A percentile compares a stretch with the other conserved stretches of the same genome.
Conservation (phyloP, 208 protist genomes). For the Crithidia bombi region DNA sequence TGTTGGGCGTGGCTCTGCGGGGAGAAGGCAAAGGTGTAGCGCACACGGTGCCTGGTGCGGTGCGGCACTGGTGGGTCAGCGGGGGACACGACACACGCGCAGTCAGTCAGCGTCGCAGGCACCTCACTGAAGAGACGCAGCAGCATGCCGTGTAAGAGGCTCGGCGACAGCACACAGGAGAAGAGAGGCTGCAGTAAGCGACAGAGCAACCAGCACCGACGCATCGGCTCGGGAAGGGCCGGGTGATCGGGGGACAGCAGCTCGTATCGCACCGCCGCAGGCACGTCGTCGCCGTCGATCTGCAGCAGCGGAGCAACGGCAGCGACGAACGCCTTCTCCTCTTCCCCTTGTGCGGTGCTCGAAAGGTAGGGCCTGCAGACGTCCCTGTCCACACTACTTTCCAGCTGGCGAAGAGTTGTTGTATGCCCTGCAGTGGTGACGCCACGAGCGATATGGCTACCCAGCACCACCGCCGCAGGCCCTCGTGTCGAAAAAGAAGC, state of each 20-base stretch:
- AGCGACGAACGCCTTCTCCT: background rate
- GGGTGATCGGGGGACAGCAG: background rate
- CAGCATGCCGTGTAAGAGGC: slow-evolving; percentile 21
- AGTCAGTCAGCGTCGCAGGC: background rate
- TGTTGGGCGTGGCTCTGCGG: slow-evolving; percentile 7
- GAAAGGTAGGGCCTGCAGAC: background rate
- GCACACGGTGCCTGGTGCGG: slow-evolving; percentile 10
- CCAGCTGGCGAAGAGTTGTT: background rate
- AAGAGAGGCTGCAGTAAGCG: slow-evolving; percentile 33
- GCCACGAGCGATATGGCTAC: no score
- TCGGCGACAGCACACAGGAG: slow-evolving; percentile 12
- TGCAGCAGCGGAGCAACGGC: background rate
- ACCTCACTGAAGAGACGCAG: slow-evolving; percentile 9
- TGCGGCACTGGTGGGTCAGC: background rate
- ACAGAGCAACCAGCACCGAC: slow-evolving; percentile 29
- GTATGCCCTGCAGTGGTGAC: background rate
- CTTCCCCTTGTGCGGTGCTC: background rate
- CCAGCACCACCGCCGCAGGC: background rate
- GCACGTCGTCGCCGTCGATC: background rate
- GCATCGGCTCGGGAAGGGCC: slow-evolving; percentile 6
- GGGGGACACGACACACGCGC: background rate
- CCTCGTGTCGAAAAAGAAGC: background rate
- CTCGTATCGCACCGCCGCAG: background rate
- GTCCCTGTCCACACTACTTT: background rate
- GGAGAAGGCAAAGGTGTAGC: slow-evolving; percentile 32